Base-by-base conservation (phyloP, 768 basidiomycete species). In the Hypsizygus marmoreus region DNA sequence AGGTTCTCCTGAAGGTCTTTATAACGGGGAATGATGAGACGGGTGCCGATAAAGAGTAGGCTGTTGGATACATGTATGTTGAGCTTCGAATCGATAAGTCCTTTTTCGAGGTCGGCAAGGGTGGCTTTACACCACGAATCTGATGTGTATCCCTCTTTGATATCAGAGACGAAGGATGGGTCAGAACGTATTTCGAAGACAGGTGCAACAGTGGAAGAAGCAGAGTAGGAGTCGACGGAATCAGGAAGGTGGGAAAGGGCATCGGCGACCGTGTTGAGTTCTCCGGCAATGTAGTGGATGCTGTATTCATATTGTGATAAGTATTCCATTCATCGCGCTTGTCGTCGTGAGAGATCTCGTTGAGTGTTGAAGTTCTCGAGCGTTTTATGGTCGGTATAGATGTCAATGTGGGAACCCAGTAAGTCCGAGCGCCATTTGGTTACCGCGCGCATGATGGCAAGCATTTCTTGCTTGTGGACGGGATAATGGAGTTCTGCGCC, bases 341-440 rank as follows among this genome's bases (percentile, higher is more conserved):
- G 12, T 26, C 24, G 6, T 12, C 24, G 10, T 28, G 9, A 7
- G 30, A 72, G 45, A 14, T 68, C 54, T 1, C 35, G 20, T 39
- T 73, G 68, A 0, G 45, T 47, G 2, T 50, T 11, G 24, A 73
- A 66, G 23, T 62, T 53, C 35, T 19, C 3, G 8, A 71, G 57
- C 0, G 67, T 67, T 4, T 57, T 46, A 47, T 74, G 72, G 41
- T 73, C 67, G 0, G 70, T 71, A 33, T 47, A 66, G 11, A 73
- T 58, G 0, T 26, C 2, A 61, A 60, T 49, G n/a, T 24, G 40
- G 2, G 42, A 29, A 11, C 65, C 57, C 0, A 62, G 17, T 0
- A 59, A 37, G 39, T 62, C 59, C 1, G 50, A 43, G 6, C 55
- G 35, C 63, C 64, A 70, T 22, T 55, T 49, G 6, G 51, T 29